Conservation (phyloP, 345 rosid genomes). For the Laguncularia racemosa region DNA sequence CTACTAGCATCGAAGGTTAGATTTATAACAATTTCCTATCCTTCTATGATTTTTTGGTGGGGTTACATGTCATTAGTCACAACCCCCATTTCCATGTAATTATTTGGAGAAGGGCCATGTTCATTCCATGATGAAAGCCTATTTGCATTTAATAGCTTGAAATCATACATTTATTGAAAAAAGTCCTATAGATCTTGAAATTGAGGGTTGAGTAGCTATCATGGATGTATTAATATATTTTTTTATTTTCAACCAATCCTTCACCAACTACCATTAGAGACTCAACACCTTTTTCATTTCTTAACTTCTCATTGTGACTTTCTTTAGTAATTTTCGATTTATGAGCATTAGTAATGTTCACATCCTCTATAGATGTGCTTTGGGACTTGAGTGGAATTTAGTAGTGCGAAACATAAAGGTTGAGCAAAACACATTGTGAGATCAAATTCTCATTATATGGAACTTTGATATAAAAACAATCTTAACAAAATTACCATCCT, state of each 20-base stretch:
- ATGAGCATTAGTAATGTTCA: neutral
- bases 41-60: neutral
- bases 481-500: too few species aligned
- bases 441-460: neutral
- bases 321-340: neutral
- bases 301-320: neutral
- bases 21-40: neutral
- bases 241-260: too few species aligned
- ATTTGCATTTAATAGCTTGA: too few species aligned
- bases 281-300: too few species aligned
- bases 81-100: too few species aligned
- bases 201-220: too few species aligned
- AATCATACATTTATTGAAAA: too few species aligned
- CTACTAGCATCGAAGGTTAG: neutral
- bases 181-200: too few species aligned
- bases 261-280: too few species aligned
- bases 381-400: conserved; percentile 17
- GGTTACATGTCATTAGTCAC: neutral
- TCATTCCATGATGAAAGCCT: too few species aligned
- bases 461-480: neutral
- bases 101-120: too few species aligned
- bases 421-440: conserved; percentile 16
- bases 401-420: conserved; percentile 46
- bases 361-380: neutral
- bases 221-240: too few species aligned